Base-by-base conservation (phyloP, 2,329 filamentous ascomycete genomes). In the Diaporthe longicolla region DNA sequence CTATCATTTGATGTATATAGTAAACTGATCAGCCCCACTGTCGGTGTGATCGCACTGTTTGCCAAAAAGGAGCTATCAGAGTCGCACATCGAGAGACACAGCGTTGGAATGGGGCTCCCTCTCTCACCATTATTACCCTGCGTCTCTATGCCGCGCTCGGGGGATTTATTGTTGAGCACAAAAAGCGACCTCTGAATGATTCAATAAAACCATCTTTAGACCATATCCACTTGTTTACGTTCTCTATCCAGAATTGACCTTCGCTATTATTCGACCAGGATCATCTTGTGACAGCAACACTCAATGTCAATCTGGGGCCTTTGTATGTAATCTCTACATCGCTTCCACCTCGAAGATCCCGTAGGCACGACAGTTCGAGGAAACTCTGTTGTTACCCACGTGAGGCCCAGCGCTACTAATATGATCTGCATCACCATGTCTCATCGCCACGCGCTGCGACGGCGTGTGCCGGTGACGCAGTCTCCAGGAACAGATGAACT, bases 141-240 rank as follows among this genome's bases (percentile, higher is more conserved):
- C 19, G 40, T 37, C 24, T 10, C 48, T 37, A n/a, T 40, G 11
- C 40, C 24, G 45, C 40, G 55, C 32, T 63, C 19, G 45, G 32
- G 13, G 29, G 45, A 45, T 26, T 29, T 35, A 24, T 71, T 24
- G n/a, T 63, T 45, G n/a, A 63, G 57, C 57, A 68, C 43, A 63
- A 54, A 29, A 52, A 59, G 43, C 32, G 9, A 52, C n/a, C n/a
- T 26, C 45, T 26, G 9, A 17, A 35, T 61, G 50, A 71, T n/a
- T 70, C 29, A 17, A 52, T 61, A 59, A 61, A 61, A 71, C 40
- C 55, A 50, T 48, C 69, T n/a, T 52, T 35, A 59, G 29, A 52
- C 8, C 45, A 40, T 3, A 29, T 8, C 2, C n/a, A 37, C 9
- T 3, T 5, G 4, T 37, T 17, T 4, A 35, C 4, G 1, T 3